Base-by-base conservation (phyloP, 371 early-diverging fungal genomes). In the Apophysomyces sp. region DNA sequence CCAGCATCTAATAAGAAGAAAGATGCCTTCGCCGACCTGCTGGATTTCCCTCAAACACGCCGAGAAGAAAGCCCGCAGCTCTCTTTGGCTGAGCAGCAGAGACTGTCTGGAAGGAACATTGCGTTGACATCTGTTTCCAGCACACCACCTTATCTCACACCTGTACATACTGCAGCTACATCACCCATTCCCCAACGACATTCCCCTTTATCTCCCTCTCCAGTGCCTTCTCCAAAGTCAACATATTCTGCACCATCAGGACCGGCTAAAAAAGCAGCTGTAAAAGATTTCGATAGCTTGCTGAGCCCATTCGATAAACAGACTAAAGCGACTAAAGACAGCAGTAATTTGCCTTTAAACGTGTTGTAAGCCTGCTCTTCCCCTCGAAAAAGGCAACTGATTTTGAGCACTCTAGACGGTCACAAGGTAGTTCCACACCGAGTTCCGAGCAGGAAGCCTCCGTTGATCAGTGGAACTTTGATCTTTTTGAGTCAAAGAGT, bases 401-500 rank as follows among this genome's bases (percentile, higher is more conserved):
- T 13, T 24, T 26, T 28, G 8, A 55, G 18, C 32, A 16, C 26
- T 30, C 44, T 57, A 78, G 69, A 57, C 72, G 54, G 57, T 67
- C 68, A 52, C 62, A 62, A 18, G 12, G 56, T n/a, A 54, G 55
- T 28, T 16, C 62, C 37, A 67, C 28, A 64, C 71, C 18, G 29
- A 55, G 13, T 36, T 62, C 24, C 30, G 62, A 16, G 65, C 60
- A 29, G 62, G 26, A 30, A 61, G 21, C 28, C 15, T 6, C 61
- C 5, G 62, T 56, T 16, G 67, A 76, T 6, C 78, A 78, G 16
- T 86, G 86, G 86, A 73, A 86, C 49, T 76, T 86, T 36, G 86
- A 86, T 54, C 73, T 86, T 57, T 59, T 83, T 39, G 80, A 71
- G 16, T 60, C 71, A 24, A 53, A 26, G 61, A 63, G 18, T 51